Evolutionary conservation across 306 rosid species (phyloP), one percentile per base, ranked within the genome.

Genomic region (Fragaria ananassa): DNA sequence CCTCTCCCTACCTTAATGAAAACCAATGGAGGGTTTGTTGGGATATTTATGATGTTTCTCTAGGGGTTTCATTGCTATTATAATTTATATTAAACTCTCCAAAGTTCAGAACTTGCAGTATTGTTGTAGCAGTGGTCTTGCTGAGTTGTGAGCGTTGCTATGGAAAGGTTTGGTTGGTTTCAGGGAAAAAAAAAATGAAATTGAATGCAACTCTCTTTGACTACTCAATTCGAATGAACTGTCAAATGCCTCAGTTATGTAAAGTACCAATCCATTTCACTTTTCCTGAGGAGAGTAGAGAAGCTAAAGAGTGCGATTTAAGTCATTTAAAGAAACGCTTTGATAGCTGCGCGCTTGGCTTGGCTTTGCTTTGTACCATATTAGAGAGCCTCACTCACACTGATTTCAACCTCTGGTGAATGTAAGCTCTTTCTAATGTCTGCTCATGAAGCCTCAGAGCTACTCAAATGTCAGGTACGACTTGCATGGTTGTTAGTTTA

Each of bases 401-500:
- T 57, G 45, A 44, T 70, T 74, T 70, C 8, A 46, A 61, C 31
- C 68, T 53, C 57, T 46, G 41, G 57, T 69, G 37, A 69, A 7
- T 27, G 56, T 46, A 25, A 12, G 58, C 50, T 65, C 65, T 77
- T 74, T 67, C 73, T n/a, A 70, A 89, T 89, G 93, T 70, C 86
- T 60, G 19, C 80, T 75, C 61, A 75, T 78, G 69, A 46, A 75
- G 42, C 76, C 69, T 75, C 89, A 17, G 77, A 81, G 47, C 75
- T 81, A 75, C 86, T 87, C 72, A 83, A 87, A 45, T 91, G 88
- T 63, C 86, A 81, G 92, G 93, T 87, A 49, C 37, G 35, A 41
- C 45, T 6, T 57, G 49, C 18, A 39, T 56, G 14, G 6, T 50
- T 64, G 27, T 35, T 64, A 47, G 50, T 45, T 45, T 45, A 35